A percentile compares a stretch with the other conserved stretches of the same genome.
phyloP scores from a whole-genome alignment of 2,329 filamentous ascomycete species.

The Epichloe amarillans region DNA sequence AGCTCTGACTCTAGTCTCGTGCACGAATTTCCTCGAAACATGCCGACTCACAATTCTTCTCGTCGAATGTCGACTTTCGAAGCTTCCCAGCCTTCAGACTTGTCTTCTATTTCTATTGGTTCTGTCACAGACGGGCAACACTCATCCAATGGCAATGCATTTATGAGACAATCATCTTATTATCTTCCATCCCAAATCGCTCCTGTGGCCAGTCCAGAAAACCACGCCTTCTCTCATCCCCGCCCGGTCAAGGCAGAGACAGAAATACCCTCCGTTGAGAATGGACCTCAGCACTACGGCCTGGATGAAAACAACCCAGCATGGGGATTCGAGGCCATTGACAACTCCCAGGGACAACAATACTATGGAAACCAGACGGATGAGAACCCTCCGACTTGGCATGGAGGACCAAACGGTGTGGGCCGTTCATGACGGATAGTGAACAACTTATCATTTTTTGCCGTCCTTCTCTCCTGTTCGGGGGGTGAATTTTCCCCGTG shows the following conservation, averaged over 20 bases:
- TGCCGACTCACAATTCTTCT: constrained; percentile 10
- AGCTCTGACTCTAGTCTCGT: constrained; percentile 8
- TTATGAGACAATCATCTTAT: constrained; percentile 7
- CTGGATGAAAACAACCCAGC: constrained; percentile 7
- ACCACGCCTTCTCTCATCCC: constrained; percentile 9
- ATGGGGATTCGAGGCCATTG: constrained; percentile 10
- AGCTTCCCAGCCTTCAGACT: constrained; percentile 6
- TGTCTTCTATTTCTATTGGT: constrained; percentile 6
- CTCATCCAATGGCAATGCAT: constrained; percentile 5
- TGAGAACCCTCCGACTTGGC: constrained; percentile 3
- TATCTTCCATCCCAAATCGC: constrained; percentile 9
- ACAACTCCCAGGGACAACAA: constrained; percentile 7
- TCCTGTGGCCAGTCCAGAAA: constrained; percentile 6
- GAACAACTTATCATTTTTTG: too few species aligned
- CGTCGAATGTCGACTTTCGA: constrained; percentile 12
- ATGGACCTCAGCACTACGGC: constrained; percentile 8
- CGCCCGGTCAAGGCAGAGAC: constrained; percentile 10
- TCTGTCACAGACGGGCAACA: constrained; percentile 5
- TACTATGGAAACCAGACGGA: constrained; percentile 5
- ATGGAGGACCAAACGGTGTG: constrained; percentile 4
- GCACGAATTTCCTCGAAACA: constrained; percentile 14
- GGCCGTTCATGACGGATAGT: background rate
- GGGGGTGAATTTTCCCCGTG: background rate
- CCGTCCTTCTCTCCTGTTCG: background rate
- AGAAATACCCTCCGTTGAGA: constrained; percentile 6